A percentile compares a stretch with the other conserved stretches of the same genome.
These are phyloP conservation scores for Colletotrichum endophyticum DNA, from an alignment of 2,329 filamentous ascomycete species.

Conservation along the genomic window DNA sequence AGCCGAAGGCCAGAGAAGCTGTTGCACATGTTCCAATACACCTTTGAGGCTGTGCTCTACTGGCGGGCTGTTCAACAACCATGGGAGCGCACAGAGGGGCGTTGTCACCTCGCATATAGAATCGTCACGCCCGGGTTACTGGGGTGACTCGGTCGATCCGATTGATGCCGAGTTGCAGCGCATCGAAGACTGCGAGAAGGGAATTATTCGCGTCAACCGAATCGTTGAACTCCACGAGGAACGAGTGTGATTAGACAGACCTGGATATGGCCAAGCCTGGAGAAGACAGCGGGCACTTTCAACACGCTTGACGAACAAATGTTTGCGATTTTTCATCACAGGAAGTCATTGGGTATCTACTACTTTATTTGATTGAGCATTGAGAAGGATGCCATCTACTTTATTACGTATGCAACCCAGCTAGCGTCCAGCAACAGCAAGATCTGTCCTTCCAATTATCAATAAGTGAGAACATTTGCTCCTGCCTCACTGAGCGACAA, in stretches of 20 bases:
- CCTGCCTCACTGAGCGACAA: neutral
- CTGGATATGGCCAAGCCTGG: neutral
- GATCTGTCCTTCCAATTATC: neutral
- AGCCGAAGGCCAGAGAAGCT: conserved; percentile 5
- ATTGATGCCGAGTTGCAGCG: conserved; percentile 36
- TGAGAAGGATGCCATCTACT: neutral
- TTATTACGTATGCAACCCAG: neutral
- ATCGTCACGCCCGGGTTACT: neutral
- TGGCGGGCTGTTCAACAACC: neutral
- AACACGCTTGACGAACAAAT: neutral
- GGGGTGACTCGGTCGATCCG: conserved; percentile 25
- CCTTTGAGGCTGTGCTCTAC: neutral
- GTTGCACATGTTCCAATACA: conserved; percentile 7
- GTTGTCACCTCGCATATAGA: conserved; percentile 30
- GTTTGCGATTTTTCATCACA: neutral
- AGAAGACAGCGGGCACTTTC: neutral
- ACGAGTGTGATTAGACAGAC: conserved; percentile 20
- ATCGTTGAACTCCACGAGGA: conserved; percentile 36
- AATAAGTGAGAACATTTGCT: neutral
- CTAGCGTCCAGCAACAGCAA: neutral
- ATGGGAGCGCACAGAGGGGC: conserved; percentile 19
- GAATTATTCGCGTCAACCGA: conserved; percentile 31
- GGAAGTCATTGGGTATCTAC: neutral
- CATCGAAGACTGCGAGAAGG: conserved; percentile 26
- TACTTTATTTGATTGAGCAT: neutral